Evolutionary conservation across 106 monocot species (phyloP).

Genomic region (Dendrobium catenatum): DNA sequence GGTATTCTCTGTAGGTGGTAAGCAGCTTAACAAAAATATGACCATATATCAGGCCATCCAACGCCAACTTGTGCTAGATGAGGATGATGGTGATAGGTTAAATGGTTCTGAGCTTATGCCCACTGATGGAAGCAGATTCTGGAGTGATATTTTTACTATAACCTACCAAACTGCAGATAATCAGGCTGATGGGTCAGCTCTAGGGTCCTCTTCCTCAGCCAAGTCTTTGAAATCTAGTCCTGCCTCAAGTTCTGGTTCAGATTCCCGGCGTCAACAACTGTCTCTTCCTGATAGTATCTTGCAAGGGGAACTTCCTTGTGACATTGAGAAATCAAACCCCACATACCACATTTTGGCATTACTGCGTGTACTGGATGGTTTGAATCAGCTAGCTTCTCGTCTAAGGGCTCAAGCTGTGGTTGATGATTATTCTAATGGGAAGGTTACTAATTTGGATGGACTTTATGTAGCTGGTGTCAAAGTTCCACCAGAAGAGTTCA

Average conservation of each 20-base stretch:
- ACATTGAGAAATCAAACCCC: slow-evolving; percentile 75
- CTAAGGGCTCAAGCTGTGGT: slow-evolving; percentile 55
- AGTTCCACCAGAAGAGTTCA: slow-evolving; percentile 68
- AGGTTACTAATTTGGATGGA: slow-evolving; percentile 36
- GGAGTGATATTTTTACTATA: slow-evolving; percentile 92
- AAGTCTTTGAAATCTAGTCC: slow-evolving; percentile 48
- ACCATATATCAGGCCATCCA: slow-evolving; percentile 96
- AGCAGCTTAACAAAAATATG: slow-evolving; percentile 76
- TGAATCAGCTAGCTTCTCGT: slow-evolving; percentile 91
- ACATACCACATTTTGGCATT: slow-evolving; percentile 89
- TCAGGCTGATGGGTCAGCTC: slow-evolving; percentile 43
- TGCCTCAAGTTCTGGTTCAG: slow-evolving; percentile 36
- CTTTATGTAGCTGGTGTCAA: slow-evolving; percentile 45
- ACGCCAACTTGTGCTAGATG: slow-evolving; percentile 74
- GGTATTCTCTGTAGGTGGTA: slow-evolving; percentile 76
- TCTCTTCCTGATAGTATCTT: slow-evolving; percentile 90
- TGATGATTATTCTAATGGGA: slow-evolving; percentile 89
- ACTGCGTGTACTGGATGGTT: slow-evolving; percentile 69
- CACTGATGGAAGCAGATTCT: slow-evolving; percentile 72
- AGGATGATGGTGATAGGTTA: slow-evolving; percentile 67
- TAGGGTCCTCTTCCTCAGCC: slow-evolving; percentile 24
- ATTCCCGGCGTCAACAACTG: slow-evolving; percentile 36
- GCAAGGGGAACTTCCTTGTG: slow-evolving; percentile 90
- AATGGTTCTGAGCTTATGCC: slow-evolving; percentile 40
- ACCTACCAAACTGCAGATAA: slow-evolving; percentile 85